These are phyloP conservation scores for Gracilariopsis chorda DNA, from an alignment of 23 red algal genomes.

Conservation along the genomic window DNA sequence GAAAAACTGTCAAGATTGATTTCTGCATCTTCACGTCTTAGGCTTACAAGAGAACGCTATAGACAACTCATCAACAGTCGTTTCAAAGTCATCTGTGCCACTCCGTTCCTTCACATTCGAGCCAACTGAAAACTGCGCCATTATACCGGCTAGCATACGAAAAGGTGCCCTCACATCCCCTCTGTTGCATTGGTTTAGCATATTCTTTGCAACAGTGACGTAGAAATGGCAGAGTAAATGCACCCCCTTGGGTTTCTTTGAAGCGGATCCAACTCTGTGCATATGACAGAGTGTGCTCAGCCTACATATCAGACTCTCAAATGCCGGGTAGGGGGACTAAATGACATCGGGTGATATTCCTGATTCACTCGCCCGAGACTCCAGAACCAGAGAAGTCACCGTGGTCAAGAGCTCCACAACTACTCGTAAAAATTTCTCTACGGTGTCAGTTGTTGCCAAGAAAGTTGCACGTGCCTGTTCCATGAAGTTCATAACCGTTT, in stretches of 20 bases:
- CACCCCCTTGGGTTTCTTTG: background rate
- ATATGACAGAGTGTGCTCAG: constrained; percentile 6
- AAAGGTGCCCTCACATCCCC: constrained; percentile 64
- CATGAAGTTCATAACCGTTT: constrained; percentile 22
- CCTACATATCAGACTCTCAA: constrained; percentile 29
- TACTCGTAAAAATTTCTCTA: constrained; percentile 51
- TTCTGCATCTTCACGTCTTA: background rate
- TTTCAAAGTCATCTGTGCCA: background rate
- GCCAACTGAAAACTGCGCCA: constrained; percentile 52
- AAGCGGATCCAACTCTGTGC: background rate
- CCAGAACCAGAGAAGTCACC: constrained; percentile 5
- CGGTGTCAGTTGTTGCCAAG: constrained; percentile 17
- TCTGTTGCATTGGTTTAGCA: background rate
- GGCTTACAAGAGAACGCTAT: background rate
- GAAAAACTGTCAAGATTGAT: constrained; percentile 21
- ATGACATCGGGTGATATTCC: background rate
- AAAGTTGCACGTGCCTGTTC: background rate
- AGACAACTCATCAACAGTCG: background rate
- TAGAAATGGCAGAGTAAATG: constrained; percentile 19
- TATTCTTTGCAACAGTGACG: constrained; percentile 9
- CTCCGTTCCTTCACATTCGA: background rate
- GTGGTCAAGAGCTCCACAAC: constrained; percentile 47
- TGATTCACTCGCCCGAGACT: background rate
- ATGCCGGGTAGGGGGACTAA: constrained; percentile 19
- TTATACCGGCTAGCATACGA: constrained; percentile 52